A percentile compares a stretch with the other conserved stretches of the same genome.
Evolutionary conservation across 2,329 filamentous ascomycete genomes (phyloP).

Genomic region (Hypomyces rosellus): DNA sequence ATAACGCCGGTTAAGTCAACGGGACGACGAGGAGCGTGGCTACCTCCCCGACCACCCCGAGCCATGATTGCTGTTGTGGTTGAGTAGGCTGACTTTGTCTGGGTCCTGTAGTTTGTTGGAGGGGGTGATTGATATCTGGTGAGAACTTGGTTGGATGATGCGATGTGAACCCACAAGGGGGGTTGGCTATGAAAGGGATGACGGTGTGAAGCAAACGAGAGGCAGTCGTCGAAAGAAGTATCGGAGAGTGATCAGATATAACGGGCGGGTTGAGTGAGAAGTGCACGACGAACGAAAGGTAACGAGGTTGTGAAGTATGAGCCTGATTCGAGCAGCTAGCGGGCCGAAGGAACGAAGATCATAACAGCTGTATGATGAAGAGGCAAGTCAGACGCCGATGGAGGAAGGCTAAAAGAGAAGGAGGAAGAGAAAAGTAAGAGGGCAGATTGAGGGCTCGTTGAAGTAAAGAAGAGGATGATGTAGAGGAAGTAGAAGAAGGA

Average conservation of each 20-base stretch:
- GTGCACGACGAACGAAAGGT: background rate
- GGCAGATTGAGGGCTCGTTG: too few species aligned
- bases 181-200: too few species aligned
- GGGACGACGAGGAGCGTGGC: slow-evolving; percentile 34
- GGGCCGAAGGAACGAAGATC: background rate
- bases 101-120: background rate
- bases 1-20: slow-evolving; percentile 47
- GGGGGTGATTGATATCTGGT: too few species aligned
- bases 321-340: background rate
- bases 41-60: slow-evolving; percentile 30
- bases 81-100: background rate
- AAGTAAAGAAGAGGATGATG: background rate
- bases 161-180: too few species aligned
- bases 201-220: too few species aligned
- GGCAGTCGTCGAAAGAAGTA: background rate
- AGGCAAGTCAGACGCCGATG: background rate
- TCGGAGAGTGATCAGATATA: background rate
- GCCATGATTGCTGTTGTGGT: slow-evolving; percentile 27
- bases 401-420: background rate
- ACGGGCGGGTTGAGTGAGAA: background rate
- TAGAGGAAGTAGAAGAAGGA: background rate
- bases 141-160: too few species aligned
- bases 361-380: background rate
- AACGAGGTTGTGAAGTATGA: background rate
- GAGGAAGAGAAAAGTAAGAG: too few species aligned